phyloP scores from a whole-genome alignment of 2,329 filamentous ascomycete species.

The Pseudopyricularia cyperi region DNA sequence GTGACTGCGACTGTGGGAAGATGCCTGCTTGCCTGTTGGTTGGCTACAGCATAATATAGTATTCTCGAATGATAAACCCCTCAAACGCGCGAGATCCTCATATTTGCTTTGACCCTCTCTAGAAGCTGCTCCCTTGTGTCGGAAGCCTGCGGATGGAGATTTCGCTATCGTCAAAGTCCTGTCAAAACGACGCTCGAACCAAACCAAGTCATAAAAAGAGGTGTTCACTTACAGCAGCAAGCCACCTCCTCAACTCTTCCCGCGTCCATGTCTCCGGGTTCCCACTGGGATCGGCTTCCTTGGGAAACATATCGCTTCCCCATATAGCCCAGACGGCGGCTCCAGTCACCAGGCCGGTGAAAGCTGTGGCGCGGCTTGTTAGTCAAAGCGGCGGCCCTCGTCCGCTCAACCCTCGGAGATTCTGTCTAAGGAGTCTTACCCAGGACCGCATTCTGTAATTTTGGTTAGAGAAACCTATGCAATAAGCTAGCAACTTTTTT shows the following conservation, averaged over 20 bases:
- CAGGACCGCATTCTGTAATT: slow-evolving; percentile 50
- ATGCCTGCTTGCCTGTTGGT: too few relatives aligned
- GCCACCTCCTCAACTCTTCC: slow-evolving; percentile 70
- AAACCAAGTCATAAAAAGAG: background rate
- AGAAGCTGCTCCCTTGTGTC: slow-evolving; percentile 32
- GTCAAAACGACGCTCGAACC: background rate
- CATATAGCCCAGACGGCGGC: slow-evolving; percentile 76
- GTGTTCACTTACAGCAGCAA: slow-evolving; percentile 53
- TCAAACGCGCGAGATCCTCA: slow-evolving; percentile 23
- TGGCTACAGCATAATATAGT: too few relatives aligned
- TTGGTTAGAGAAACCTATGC: slow-evolving; percentile 4
- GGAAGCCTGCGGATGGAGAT: slow-evolving; percentile 28
- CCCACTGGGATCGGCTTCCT: slow-evolving; percentile 62
- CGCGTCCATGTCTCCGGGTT: slow-evolving; percentile 60
- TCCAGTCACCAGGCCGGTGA: slow-evolving; percentile 69
- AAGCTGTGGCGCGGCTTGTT: slow-evolving; percentile 35
- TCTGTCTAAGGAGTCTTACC: slow-evolving; percentile 41
- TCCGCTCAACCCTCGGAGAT: too few relatives aligned
- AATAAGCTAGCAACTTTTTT: background rate
- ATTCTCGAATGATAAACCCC: background rate
- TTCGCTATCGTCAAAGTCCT: slow-evolving; percentile 20
- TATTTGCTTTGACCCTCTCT: slow-evolving; percentile 31
- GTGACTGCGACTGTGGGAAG: too few relatives aligned
- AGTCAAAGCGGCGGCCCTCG: background rate
- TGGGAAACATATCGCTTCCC: slow-evolving; percentile 74